Evolutionary conservation across 2,329 filamentous ascomycete species (phyloP), one percentile per base, ranked within the genome.

Genomic region (Periglandula ipomoeae): DNA sequence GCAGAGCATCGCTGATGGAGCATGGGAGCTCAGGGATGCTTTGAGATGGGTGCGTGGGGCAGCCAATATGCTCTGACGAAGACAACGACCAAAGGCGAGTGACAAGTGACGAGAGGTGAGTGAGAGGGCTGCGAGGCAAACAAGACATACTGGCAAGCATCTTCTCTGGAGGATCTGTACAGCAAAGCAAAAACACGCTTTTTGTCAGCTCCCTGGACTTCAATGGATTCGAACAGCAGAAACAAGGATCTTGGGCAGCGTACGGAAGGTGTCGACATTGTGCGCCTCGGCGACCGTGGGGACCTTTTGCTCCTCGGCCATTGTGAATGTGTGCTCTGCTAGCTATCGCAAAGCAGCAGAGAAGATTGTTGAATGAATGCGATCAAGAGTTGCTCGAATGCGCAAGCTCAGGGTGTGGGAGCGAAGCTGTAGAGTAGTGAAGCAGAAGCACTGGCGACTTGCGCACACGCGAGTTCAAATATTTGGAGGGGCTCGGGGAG

Each of bases 231-330:
- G n/a, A 17, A 23, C 13, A 41, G 6, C 19, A 22, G 20, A 41
- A 13, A 39, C 11, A 19, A 7, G 19, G 19, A 24, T 17, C 37
- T 10, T 19, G 32, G 27, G 30, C 49, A 48, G 47, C 79, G 75
- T 69, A 84, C 80, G 78, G 62, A 73, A 88, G 19, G 85, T 89
- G 67, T 87, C 82, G 58, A 89, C 84, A 62, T 82, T 70, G 67
- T 89, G 85, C 61, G 85, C 84, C 74, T 89, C 86, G 53, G 76
- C 74, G 60, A 89, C 85, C 59, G 82, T 43, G 76, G 78, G 57
- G 59, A 62, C 65, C 72, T 57, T 58, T 54, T 65, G 56, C 50
- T 67, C 65, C 54, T 61, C 68, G 60, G 70, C 70, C 75, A 79
- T 78, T 52, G 53, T 60, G 35, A 48, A 22, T 32, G 30, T 22